These are phyloP conservation scores for Loxodes magnus DNA, from an alignment of 73 alveolate species.

Conservation along the genomic window DNA sequence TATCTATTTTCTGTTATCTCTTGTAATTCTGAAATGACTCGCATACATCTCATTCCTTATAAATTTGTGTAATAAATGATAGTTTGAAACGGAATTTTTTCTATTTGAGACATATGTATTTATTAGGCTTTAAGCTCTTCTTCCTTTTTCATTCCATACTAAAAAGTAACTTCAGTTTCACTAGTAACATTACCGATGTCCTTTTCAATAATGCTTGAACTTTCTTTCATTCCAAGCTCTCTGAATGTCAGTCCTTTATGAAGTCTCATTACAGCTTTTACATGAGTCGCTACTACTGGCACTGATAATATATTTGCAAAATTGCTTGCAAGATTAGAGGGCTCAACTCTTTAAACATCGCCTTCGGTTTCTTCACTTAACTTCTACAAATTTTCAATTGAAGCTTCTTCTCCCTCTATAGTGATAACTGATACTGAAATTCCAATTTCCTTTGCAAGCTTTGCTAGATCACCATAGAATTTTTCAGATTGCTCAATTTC, in stretches of 20 bases:
- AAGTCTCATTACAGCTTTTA: conserved; percentile 47
- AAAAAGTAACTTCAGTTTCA: conserved; percentile 64
- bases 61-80: conserved; percentile 42
- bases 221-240: conserved; percentile 40
- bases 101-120: conserved; percentile 33
- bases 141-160: conserved; percentile 50
- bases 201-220: conserved; percentile 36
- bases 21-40: conserved; percentile 48
- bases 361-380: conserved; percentile 83
- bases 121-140: conserved; percentile 36
- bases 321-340: conserved; percentile 60
- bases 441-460: conserved; percentile 58
- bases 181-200: conserved; percentile 72
- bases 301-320: conserved; percentile 64
- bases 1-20: conserved; percentile 49
- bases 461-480: conserved; percentile 73
- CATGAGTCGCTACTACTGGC: conserved; percentile 74
- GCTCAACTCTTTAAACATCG: conserved; percentile 69
- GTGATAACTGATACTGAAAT: conserved; percentile 56
- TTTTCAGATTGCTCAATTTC: conserved; percentile 23
- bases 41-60: conserved; percentile 62
- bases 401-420: conserved; percentile 85
- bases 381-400: conserved; percentile 49
- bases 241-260: conserved; percentile 78
- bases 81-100: conserved; percentile 65